Evolutionary conservation across 345 rosid genomes (phyloP).

Genomic region (Psidium guajava): DNA sequence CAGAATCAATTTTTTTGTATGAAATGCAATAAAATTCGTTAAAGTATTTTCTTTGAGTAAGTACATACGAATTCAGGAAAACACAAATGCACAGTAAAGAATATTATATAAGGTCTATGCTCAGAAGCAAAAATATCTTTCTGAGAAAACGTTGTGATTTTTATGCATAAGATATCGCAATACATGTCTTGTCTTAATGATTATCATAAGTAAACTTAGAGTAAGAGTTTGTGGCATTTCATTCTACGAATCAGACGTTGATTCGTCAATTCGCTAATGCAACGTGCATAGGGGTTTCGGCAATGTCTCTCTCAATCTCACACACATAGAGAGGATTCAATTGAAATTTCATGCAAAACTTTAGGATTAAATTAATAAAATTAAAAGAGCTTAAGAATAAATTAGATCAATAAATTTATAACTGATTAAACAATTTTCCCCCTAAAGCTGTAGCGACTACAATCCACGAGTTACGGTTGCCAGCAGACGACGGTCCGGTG

Average conservation of each 20-base stretch:
- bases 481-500: too few relatives aligned
- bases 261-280: not conserved
- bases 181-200: not conserved
- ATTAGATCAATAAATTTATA: too few relatives aligned
- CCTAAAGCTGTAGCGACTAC: too few relatives aligned
- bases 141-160: not conserved
- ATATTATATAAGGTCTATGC: not conserved
- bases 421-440: too few relatives aligned
- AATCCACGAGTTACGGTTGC: too few relatives aligned
- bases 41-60: not conserved
- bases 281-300: not conserved
- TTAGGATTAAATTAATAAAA: too few relatives aligned
- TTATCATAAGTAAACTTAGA: not conserved
- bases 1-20: not conserved
- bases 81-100: not conserved
- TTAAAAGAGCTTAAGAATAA: too few relatives aligned
- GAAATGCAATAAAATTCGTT: not conserved
- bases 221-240: not conserved
- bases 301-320: not conserved
- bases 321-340: too few relatives aligned
- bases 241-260: not conserved
- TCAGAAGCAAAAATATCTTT: not conserved
- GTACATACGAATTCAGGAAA: not conserved
- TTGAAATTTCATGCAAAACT: too few relatives aligned
- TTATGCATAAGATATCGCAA: not conserved